Evolutionary conservation across 306 rosid species (phyloP).

Genomic region (Sophora flavescens): DNA sequence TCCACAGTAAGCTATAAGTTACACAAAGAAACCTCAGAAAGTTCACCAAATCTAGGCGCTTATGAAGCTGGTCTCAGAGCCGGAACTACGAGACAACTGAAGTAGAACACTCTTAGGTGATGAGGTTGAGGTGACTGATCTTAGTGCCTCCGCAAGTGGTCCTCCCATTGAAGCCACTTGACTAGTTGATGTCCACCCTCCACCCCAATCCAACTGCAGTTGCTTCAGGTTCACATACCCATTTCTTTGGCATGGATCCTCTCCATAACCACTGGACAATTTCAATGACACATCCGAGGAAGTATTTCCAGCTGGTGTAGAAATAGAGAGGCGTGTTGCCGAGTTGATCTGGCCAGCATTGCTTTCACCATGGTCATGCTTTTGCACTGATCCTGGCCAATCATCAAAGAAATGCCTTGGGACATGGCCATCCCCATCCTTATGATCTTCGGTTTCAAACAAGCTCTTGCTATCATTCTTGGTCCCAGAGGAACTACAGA

Average conservation of each 20-base stretch:
- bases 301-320: constrained; percentile 65
- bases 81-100: constrained; percentile 69
- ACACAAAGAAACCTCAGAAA: background rate
- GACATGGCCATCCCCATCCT: constrained; percentile 64
- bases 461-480: constrained; percentile 54
- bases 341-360: constrained; percentile 52
- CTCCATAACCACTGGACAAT: constrained; percentile 75
- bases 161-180: constrained; percentile 95
- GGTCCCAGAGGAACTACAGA: constrained; percentile 56
- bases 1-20: constrained; percentile 17
- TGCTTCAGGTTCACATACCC: constrained; percentile 54
- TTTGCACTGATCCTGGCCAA: constrained; percentile 83
- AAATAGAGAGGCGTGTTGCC: constrained; percentile 73
- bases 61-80: constrained; percentile 63
- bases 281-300: constrained; percentile 87
- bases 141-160: constrained; percentile 92
- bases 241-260: no score
- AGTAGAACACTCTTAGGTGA: constrained; percentile 90
- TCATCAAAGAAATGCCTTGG: constrained; percentile 93
- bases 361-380: constrained; percentile 56
- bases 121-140: constrained; percentile 74
- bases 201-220: constrained; percentile 71
- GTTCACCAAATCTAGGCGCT: constrained; percentile 49
- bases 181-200: constrained; percentile 66
- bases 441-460: constrained; percentile 51